Base-by-base conservation (phyloP, 2,329 filamentous ascomycete genomes). In the Zymoseptoria pseudotritici region DNA sequence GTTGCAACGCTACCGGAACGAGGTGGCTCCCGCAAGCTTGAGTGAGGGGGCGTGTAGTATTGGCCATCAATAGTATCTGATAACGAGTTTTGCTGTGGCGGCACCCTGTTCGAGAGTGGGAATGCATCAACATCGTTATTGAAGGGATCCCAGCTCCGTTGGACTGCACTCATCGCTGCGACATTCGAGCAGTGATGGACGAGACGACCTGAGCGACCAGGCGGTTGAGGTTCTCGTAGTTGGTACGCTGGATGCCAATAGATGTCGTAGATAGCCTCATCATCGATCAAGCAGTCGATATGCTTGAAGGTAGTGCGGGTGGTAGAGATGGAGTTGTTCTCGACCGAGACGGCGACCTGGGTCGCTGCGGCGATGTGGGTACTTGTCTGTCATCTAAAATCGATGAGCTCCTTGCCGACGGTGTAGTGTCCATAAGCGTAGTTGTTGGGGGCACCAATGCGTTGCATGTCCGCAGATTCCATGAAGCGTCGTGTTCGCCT, bases 211-310 rank as follows among this genome's bases (percentile, higher is more conserved):
- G 94, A 69, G 94, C 94, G 74, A 99, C 97, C 76, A 99, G 84
- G 71, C 94, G 91, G 86, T 99, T 99, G 70, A 99, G 83, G 85
- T 97, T 97, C 85, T 96, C 92, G 78, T 92, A 97, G 85, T 93
- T 93, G 73, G 94, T 94, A 69, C 94, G 90, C 85, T 96, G 92
- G 69, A 99, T 92, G 69, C 91, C 92, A 67, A 99, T 94, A 99
- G 77, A 99, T 97, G 77, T 97, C 94, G 81, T 97, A 97, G 78
- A 99, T 97, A 72, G 94, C 94, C 84, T 99, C 94, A 80, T 99
- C 97, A 83, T 99, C 94, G 70, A 99, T 94, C 91, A 97, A 95
- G 85, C 94, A 97, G 85, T 99, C 94, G 65, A 92, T 96, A 84
- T 99, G 92, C 86, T 99, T 94, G 60, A 99, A 87, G 67, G 94